Base-by-base conservation (phyloP, 768 basidiomycete genomes). In the Tricholoma hemisulphureum region DNA sequence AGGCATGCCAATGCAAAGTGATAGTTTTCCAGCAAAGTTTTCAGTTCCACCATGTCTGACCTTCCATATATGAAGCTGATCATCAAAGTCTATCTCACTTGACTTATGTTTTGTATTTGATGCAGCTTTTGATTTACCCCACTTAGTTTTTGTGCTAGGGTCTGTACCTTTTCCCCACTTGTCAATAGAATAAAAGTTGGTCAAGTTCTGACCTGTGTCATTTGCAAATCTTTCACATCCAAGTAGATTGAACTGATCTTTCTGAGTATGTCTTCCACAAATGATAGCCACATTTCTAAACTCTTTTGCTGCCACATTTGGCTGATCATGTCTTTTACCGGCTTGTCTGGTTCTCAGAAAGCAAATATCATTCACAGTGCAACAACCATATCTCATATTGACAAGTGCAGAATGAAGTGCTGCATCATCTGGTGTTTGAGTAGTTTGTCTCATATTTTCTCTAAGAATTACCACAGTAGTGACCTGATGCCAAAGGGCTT, bases 1-100 rank as follows among this genome's bases (percentile, higher is more conserved):
- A 54, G 72, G 71, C 57, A 73, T 58, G 2, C 70, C 71, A 45
- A 63, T 43, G 57, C 72, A 72, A 2, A 73, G 31, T 26, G 48
- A 50, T 28, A 50, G 48, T 29, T 50, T 50, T 4, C 48, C 18
- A 50, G 48, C 24, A 58, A 34, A 60, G 21, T 45, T 49, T 53
- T 41, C 32, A 51, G 29, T 51, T 31, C 7, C 11, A 29, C 50
- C 50, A 51, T 51, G 50, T 21, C 50, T 16, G 21, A 51, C 32
- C 14, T 32, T 51, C 50, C 28, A 51, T 51, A 51, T 32, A 4
- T 51, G 50, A 31, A 51, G 28, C 14, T 35, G 4, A 14, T 51
- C 50, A 31, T 31, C 32, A 35, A 31, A 51, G 8, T 51, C 50
- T 11, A 51, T 51, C 23, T 51, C 50, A 51, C 32, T 51, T 18